Evolutionary conservation across 2,329 filamentous ascomycete species (phyloP), one percentile per base, ranked within the genome.

Genomic region (Phyllosticta citrichinensis): DNA sequence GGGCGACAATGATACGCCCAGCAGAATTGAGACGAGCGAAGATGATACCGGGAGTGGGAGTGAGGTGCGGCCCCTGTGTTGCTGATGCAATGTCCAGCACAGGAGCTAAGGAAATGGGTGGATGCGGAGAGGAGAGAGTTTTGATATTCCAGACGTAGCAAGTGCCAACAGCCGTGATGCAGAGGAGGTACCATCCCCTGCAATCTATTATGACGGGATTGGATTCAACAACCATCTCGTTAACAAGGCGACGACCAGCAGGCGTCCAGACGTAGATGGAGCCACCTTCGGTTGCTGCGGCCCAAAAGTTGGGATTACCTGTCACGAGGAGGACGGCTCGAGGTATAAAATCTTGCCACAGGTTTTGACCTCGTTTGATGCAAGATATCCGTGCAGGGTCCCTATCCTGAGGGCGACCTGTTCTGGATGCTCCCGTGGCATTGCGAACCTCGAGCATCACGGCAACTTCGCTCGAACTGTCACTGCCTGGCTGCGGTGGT

Each of bases 321-420:
- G 93, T 94, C 1, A 95, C 87, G 1, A 97, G 81, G n/a, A 99
- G 83, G 24, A 96, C 88, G 5, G 91, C 85, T 62, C 87, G 83
- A 0, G 93, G 92, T 14, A 99, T 77, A 68, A 90, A 99, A 70
- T 99, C 95, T 69, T 97, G 90, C 94, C 95, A 99, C 3, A 97
- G 74, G 1, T 88, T 79, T 61, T 87, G 85, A 4, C 91, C 91
- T 60, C 90, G 85, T 70, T 91, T 93, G 2, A 86, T 88, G 50
- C 94, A 86, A 5, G 85, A 89, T 52, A 99, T 84, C 35, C 90
- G 86, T 4, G 91, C 89, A 1, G 94, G 94, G 62, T 97, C 93
- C 63, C 88, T 84, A 52, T 87, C 77, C 78, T 87, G 70, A 35
- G 77, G 72, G 53, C 83, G 77, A n/a, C 81, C 81, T 14, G 83